Evolutionary conservation across 305 asterid species (phyloP), one percentile per base, ranked within the genome.

Genomic region (Andrographis paniculata): DNA sequence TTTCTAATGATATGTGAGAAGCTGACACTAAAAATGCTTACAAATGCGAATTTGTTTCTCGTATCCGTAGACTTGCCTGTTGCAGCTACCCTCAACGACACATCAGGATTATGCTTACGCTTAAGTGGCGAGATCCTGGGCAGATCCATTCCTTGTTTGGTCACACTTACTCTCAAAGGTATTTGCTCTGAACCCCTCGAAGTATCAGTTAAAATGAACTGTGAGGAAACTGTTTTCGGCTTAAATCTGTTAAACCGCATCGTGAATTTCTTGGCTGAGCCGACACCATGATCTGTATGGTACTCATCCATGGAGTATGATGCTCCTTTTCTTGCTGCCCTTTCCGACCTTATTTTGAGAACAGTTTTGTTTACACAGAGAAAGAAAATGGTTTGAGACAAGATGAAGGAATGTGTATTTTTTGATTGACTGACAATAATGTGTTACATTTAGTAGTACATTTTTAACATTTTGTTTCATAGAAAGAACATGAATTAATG

Each of bases 161-260:
- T 86, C 68, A 73, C 93, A 38, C 80, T 83, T 50, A 66, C 79
- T 45, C 72, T 86, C 37, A 75, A 79, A 64, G 96, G 99, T 58
- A 68, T 71, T 55, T 83, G 87, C 73, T 63, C 66, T 22, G 85
- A 80, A 69, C 93, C 84, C 17, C 80, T 85, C 45, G 84, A 80
- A 51, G 76, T 77, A 15, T 58, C 70, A 1, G 93, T 86, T 53
- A 86, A 82, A 66, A 65, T 82, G 66, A 82, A 82, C 60, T 89
- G 96, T 60, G 96, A 89, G 66, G 95, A 89, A 61, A 82, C 97
- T 57, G 95, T 88, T 52, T 84, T 88, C 68, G 94, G 89, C 65
- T 69, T 86, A 58, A 91, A 91, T 71, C 70, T 91, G 65, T 72
- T 91, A 64, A 86, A 91, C 63, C 77, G 95, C 68, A 68, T 83